Conservation (phyloP, 345 rosid genomes). For the Citrus hindsii region DNA sequence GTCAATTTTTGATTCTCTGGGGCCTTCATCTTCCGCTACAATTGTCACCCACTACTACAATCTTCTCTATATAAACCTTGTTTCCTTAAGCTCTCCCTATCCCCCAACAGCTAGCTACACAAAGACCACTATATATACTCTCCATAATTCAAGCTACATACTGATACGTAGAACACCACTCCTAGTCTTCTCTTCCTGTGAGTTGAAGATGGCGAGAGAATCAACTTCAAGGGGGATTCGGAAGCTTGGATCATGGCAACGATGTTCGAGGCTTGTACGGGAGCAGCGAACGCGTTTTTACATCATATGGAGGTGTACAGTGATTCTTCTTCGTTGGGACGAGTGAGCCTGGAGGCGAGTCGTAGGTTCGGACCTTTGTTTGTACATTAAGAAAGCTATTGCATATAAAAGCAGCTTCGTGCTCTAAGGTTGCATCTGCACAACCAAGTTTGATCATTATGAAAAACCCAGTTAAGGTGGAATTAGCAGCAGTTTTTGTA, state of each 20-base stretch:
- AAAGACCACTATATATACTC: background rate
- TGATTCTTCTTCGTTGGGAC: slow-evolving; percentile 54
- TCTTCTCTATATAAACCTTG: background rate
- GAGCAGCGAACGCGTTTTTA: slow-evolving; percentile 67
- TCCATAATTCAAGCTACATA: background rate
- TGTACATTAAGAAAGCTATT: background rate
- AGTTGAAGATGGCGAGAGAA: slow-evolving; percentile 21
- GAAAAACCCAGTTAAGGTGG: background rate
- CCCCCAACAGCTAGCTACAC: background rate
- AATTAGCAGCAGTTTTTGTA: background rate
- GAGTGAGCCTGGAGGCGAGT: slow-evolving; percentile 13
- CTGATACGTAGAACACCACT: background rate
- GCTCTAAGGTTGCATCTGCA: background rate
- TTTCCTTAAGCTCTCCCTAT: background rate
- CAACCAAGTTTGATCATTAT: background rate
- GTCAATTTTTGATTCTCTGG: slow-evolving; percentile 29
- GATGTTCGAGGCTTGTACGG: slow-evolving; percentile 47
- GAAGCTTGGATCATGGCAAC: slow-evolving; percentile 39
- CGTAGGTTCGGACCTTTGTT: background rate
- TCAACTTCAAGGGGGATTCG: slow-evolving; percentile 8
- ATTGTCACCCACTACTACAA: slow-evolving; percentile 3
- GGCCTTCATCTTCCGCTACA: slow-evolving; percentile 14
- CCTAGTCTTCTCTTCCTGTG: background rate
- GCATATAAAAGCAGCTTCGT: background rate
- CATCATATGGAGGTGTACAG: slow-evolving; percentile 75